These are phyloP conservation scores for Fusarium xyrophilum DNA, from an alignment of 2,329 filamentous ascomycete species.

Conservation along the genomic window DNA sequence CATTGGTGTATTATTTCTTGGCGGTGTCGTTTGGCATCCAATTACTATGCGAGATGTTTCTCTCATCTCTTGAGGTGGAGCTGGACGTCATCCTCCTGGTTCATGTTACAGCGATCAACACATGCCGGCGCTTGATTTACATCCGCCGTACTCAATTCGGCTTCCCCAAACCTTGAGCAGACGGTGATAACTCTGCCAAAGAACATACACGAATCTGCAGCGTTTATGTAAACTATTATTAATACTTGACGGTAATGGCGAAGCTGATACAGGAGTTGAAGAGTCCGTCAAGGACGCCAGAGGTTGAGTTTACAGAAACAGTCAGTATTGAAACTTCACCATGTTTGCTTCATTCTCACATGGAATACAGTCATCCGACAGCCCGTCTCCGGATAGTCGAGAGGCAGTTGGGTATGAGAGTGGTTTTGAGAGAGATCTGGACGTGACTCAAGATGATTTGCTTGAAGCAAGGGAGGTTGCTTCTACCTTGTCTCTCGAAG, in stretches of 20 bases:
- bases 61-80: not conserved
- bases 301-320: not conserved
- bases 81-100: not conserved
- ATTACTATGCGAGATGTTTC: not conserved
- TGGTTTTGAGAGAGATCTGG: constrained; percentile 36
- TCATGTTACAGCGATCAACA: not conserved
- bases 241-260: not conserved
- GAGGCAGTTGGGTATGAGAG: not conserved
- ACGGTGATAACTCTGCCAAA: not conserved
- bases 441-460: constrained; percentile 53
- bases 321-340: not conserved
- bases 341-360: not conserved
- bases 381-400: not conserved
- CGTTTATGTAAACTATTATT: not conserved
- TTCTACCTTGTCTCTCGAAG: constrained; percentile 45
- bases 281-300: not conserved
- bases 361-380: not conserved
- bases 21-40: not conserved
- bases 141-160: not conserved
- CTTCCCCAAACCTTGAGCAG: not conserved
- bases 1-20: not conserved
- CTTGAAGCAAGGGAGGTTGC: constrained; percentile 52
- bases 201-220: not conserved
- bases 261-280: not conserved
- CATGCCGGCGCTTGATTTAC: not conserved